Evolutionary conservation across 192 early-diverging fungal species (phyloP).

Genomic region (Linnemannia zychae): DNA sequence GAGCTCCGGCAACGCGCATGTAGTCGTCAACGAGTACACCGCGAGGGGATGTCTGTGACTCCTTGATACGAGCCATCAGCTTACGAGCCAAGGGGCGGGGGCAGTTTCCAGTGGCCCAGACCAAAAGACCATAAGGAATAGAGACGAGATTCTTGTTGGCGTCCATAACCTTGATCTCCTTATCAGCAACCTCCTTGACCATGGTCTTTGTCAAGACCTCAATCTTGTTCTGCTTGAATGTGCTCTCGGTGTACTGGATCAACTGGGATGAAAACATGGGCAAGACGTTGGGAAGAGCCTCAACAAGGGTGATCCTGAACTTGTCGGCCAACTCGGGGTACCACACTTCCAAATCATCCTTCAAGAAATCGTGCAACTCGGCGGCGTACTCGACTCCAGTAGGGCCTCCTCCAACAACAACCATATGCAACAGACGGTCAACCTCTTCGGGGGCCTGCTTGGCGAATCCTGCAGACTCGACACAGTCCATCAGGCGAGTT

Average conservation of each 20-base stretch:
- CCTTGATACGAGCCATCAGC: conserved; percentile 73
- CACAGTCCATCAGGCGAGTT: conserved; percentile 82
- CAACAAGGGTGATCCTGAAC: conserved; percentile 84
- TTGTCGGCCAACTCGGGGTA: conserved; percentile 85
- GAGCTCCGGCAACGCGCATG: conserved; percentile 73
- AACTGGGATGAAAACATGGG: conserved; percentile 83
- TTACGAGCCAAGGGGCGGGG: conserved; percentile 74
- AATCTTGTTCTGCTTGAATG: conserved; percentile 83
- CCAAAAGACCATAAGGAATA: conserved; percentile 84
- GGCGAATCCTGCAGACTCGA: conserved; percentile 78
- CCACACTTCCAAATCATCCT: conserved; percentile 78
- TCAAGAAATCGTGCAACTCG: conserved; percentile 86
- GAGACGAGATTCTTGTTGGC: conserved; percentile 69
- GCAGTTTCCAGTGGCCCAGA: conserved; percentile 92
- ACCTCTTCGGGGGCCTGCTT: conserved; percentile 80
- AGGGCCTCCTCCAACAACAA: conserved; percentile 81
- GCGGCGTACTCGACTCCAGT: conserved; percentile 83
- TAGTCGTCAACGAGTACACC: conserved; percentile 82
- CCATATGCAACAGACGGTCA: conserved; percentile 82
- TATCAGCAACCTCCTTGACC: conserved; percentile 83
- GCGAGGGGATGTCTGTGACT: conserved; percentile 72
- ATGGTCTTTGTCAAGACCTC: conserved; percentile 80
- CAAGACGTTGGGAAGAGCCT: conserved; percentile 83
- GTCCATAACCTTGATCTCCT: conserved; percentile 78
- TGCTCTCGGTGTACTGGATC: conserved; percentile 85